Evolutionary conservation across 2,329 filamentous ascomycete genomes (phyloP).

Genomic region (Diplodia mutila): DNA sequence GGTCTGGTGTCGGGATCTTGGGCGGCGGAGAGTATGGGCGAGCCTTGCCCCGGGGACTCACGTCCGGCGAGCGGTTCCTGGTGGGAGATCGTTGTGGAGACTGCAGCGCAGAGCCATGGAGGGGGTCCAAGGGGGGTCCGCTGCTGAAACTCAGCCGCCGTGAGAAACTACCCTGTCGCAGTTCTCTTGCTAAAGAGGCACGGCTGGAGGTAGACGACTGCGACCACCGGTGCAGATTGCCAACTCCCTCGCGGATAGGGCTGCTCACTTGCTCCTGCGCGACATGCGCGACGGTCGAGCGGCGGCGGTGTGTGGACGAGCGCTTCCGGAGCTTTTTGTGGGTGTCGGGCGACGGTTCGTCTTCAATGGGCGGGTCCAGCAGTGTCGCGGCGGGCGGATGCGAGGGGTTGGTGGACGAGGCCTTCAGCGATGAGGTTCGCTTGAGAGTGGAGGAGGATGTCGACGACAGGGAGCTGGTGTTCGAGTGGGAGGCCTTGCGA

Average conservation of each 20-base stretch:
- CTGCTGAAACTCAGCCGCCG: conserved; percentile 45
- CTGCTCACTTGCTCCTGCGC: conserved; percentile 43
- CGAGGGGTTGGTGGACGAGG: conserved; percentile 29
- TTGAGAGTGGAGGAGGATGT: conserved; percentile 47
- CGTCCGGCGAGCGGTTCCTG: conserved; percentile 41
- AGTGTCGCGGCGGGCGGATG: conserved; percentile 11
- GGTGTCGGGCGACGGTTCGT: conserved; percentile 15
- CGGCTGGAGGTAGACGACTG: conserved; percentile 59
- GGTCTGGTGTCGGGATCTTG: conserved; percentile 38
- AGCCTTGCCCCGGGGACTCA: conserved; percentile 42
- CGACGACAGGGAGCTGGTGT: conserved; percentile 48
- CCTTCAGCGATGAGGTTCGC: conserved; percentile 44
- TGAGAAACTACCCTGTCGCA: conserved; percentile 37
- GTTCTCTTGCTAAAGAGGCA: conserved; percentile 37
- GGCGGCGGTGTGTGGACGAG: conserved; percentile 34
- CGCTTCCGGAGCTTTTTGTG: conserved; percentile 22
- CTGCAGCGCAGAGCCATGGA: conserved; percentile 42
- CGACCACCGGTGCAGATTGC: conserved; percentile 62
- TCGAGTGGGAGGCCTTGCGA: conserved; percentile 45
- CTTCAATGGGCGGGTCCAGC: conserved; percentile 21
- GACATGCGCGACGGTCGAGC: conserved; percentile 47
- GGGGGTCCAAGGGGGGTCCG: conserved; percentile 40
- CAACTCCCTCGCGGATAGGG: conserved; percentile 49
- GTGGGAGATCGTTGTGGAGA: conserved; percentile 38
- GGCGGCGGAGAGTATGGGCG: conserved; percentile 39